Conservation (phyloP, 2,329 filamentous ascomycete genomes). For the Venturia effusa region DNA sequence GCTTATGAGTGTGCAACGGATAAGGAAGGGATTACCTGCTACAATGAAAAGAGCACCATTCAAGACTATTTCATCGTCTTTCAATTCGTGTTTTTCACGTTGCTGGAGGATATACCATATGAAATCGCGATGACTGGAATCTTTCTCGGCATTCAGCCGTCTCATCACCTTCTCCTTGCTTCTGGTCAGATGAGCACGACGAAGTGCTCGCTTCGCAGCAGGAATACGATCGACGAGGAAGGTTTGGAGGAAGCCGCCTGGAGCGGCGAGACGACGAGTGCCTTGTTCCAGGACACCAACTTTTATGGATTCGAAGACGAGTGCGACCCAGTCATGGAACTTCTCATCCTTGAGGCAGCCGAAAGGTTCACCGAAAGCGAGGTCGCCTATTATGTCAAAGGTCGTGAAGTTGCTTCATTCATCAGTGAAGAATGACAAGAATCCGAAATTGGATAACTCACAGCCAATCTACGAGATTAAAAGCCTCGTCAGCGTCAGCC, state of each 20-base stretch:
- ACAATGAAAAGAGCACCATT: conserved; percentile 16
- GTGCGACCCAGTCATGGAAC: conserved; percentile 20
- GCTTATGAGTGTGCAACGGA: background rate
- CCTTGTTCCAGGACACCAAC: conserved; percentile 13
- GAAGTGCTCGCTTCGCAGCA: background rate
- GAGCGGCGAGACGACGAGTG: conserved; percentile 23
- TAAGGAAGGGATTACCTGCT: background rate
- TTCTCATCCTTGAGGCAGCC: conserved; percentile 17
- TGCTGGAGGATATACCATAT: conserved; percentile 25
- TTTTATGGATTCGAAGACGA: conserved; percentile 26
- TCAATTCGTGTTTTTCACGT: conserved; percentile 24
- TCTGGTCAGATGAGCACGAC: conserved; percentile 19
- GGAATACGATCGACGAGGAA: conserved; percentile 20
- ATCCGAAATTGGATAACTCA: background rate
- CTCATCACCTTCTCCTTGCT: conserved; percentile 20
- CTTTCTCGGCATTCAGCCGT: conserved; percentile 16
- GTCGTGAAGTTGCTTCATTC: conserved; percentile 12
- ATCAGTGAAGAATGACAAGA: background rate
- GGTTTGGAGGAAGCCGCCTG: conserved; percentile 27
- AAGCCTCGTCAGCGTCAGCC: conserved; percentile 21
- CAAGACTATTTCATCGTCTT: conserved; percentile 12
- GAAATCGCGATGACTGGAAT: conserved; percentile 25
- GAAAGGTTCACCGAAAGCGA: conserved; percentile 21
- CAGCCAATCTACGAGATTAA: conserved; percentile 24
- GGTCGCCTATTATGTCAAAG: conserved; percentile 20